Evolutionary conservation across 2,329 filamentous ascomycete genomes (phyloP).

Genomic region (Paecilomyces formosus): DNA sequence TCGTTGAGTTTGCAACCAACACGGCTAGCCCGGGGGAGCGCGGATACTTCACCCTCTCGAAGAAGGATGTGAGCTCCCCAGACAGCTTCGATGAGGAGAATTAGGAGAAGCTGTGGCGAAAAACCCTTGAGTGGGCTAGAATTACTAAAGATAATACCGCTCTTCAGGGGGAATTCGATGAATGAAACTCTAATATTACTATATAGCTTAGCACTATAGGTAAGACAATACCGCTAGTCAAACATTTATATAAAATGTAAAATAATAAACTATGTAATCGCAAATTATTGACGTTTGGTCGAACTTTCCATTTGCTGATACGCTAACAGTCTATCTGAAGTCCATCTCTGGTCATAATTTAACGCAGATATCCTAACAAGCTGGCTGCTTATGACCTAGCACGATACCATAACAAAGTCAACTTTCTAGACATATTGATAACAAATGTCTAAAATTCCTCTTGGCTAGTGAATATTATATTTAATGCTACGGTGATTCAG

Average conservation of each 20-base stretch:
- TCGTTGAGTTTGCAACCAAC: constrained; percentile 20
- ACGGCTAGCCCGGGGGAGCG: constrained; percentile 20
- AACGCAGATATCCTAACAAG: not conserved
- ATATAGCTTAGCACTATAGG: not conserved
- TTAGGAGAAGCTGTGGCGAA: constrained; percentile 26
- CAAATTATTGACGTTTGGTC: not conserved
- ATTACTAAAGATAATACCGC: constrained; percentile 13
- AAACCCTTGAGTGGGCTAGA: constrained; percentile 25
- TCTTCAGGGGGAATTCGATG: constrained; percentile 3
- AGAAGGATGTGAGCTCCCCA: constrained; percentile 22
- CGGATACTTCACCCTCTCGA: constrained; percentile 26
- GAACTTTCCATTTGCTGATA: constrained; percentile 21
- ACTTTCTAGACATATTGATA: too few species aligned
- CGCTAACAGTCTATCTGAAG: not conserved
- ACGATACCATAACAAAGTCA: constrained; percentile 19
- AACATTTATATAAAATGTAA: not conserved
- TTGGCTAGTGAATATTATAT: too few species aligned
- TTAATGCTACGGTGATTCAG: too few species aligned
- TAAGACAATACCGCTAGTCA: not conserved
- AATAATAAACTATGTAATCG: not conserved
- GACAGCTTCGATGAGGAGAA: constrained; percentile 20
- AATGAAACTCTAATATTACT: not conserved
- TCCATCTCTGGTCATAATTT: not conserved
- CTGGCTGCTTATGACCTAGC: not conserved
- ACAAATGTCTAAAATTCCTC: too few species aligned